Base-by-base conservation (phyloP, 192 early-diverging fungal genomes). In the Gorgonomyces haynaldii region DNA sequence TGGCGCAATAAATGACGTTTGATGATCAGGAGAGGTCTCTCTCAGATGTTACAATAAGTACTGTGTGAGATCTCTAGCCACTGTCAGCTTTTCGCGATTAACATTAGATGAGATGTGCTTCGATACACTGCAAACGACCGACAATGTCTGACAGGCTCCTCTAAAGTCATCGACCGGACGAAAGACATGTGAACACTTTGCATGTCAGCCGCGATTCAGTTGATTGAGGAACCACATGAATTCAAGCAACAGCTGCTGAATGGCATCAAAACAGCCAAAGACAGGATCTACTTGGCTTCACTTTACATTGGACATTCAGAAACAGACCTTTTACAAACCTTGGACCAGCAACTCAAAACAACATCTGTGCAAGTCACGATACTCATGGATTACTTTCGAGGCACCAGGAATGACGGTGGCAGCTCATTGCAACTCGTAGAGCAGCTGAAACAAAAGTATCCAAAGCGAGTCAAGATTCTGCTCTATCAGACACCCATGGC, bases 401-500 rank as follows among this genome's bases (percentile, higher is more conserved):
- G 90, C 12, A 91, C 90, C 6, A 66, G 96, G 1, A 42, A 39
- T 2, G 47, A 51, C 3, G 60, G 66, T 10, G 50, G 56, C n/a
- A n/a, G n/a, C n/a, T n/a, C n/a, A 10, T 64, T 61, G 1, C 50
- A 61, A 46, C 86, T 79, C 54, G 79, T 88, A n/a, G 45, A 61
- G 5, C 75, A 81, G 6, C 70, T 91, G 4, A 24, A 79, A 22
- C 43, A 66, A n/a, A 72, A 65, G 13, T 88, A 71, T 52, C 83
- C 81, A 0, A 58, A 74, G 36, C 73, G 78, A 34, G 65, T 89
- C 12, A 48, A 59, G 3, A 65, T 96, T 0, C 74, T 79, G 3
- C 66, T 94, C 50, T 98, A 95, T 64, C 84, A 91, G 38, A 86
- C 91, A 6, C 95, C 91, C 13, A 79, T 79, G 51, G 62, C 86